Evolutionary conservation across 306 rosid genomes (phyloP), one percentile per base, ranked within the genome.

Genomic region (Inga leiocalycina): DNA sequence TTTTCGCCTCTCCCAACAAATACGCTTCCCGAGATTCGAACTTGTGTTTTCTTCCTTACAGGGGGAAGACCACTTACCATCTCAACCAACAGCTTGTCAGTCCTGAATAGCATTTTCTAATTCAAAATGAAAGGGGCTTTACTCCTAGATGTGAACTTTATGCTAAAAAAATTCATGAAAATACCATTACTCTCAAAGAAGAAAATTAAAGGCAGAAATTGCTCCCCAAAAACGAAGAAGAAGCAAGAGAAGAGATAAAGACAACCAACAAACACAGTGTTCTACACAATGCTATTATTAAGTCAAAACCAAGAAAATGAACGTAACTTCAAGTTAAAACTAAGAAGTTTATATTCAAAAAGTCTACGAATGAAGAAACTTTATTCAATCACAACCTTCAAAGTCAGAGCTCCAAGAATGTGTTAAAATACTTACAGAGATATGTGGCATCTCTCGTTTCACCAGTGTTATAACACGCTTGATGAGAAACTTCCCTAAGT

Each of bases 401-500:
- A 66, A 81, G 52, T 81, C 48, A 48, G 39, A 64, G 80, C 80
- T 75, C 71, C 74, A 71, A 49, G 83, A 84, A 70, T 41, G 16
- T 75, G 52, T 43, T 67, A 80, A 80, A 87, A 69, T 75, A 88
- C 98, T 88, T 88, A 95, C 98, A 74, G 88, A 89, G 81, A 95
- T 91, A 87, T 88, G 93, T 12, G 88, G 87, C 98, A 93, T 95
- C 80, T 95, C 98, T 88, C 94, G 89, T 90, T 91, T 93, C 87
- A 95, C 98, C 85, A 92, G 89, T 62, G 84, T 92, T 73, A 95
- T 88, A 45, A 95, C 98, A 27, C 98, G 98, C 82, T 95, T 95
- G 66, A 95, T 95, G 41, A 95, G 94, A 85, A 95, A 95, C 88
- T 93, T 91, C 67, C 98, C 98, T 64, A 95, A 89, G 86, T 93